Conservation (phyloP, 2,329 filamentous ascomycete genomes). For the Cercospora sp. region DNA sequence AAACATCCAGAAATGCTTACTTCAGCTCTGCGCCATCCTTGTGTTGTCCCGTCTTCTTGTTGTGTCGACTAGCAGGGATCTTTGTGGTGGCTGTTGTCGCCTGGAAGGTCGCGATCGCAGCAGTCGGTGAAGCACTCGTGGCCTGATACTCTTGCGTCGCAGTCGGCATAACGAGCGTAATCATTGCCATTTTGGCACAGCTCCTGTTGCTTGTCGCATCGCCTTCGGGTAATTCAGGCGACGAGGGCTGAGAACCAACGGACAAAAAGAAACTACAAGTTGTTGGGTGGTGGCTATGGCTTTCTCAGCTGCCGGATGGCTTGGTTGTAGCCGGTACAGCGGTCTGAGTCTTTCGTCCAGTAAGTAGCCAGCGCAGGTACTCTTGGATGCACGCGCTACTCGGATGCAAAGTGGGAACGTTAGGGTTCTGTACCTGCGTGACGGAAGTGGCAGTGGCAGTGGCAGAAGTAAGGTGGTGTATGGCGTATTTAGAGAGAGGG, state of each 20-base stretch:
- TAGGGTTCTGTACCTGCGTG: background rate
- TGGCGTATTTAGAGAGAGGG: background rate
- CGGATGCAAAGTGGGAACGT: background rate
- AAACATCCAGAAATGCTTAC: background rate
- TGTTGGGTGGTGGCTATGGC: background rate
- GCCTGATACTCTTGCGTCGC: background rate
- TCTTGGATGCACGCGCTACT: background rate
- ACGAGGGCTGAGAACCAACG: background rate
- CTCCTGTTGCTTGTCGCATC: conserved; percentile 1
- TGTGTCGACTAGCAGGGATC: background rate
- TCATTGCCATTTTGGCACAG: conserved; percentile 6
- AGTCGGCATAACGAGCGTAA: conserved; percentile 2
- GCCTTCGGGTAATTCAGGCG: background rate
- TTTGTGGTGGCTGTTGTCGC: background rate
- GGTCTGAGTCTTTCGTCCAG: background rate
- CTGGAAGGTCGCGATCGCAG: background rate
- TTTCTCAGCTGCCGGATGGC: background rate
- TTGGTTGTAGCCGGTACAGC: background rate
- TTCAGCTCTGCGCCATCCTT: conserved; percentile 2
- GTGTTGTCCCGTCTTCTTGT: background rate
- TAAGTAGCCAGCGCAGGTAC: background rate
- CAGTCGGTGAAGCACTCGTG: background rate
- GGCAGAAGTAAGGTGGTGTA: background rate
- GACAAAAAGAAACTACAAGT: background rate
- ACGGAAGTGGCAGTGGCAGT: conserved; percentile 6